Percentiles rank a stretch among this genome's conserved stretches.
These are phyloP conservation scores for Kodamaea ohmeri DNA, from an alignment of 1,139 yeast genomes.

Conservation along the genomic window DNA sequence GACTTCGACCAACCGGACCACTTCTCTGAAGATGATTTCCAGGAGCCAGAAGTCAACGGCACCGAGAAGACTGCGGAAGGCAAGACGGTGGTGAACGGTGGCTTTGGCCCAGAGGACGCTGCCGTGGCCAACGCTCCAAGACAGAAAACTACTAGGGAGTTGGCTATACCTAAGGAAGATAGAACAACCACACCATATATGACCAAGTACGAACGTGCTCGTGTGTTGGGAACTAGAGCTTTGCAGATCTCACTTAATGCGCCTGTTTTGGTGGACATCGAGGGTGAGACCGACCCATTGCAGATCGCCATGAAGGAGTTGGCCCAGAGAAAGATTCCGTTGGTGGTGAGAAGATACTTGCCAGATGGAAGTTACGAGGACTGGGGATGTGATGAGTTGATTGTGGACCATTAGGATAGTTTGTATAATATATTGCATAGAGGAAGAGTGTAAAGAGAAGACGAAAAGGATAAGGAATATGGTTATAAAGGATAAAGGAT, in stretches of 20 bases:
- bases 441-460: not conserved
- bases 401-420: constrained; percentile 64
- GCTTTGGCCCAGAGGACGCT: constrained; percentile 57
- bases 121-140: constrained; percentile 40
- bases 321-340: constrained; percentile 90
- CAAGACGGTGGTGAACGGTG: constrained; percentile 66
- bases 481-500: too few relatives aligned
- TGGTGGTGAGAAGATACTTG: constrained; percentile 90
- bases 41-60: constrained; percentile 36
- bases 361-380: constrained; percentile 98
- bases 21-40: constrained; percentile 64
- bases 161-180: constrained; percentile 85
- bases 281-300: constrained; percentile 98
- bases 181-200: constrained; percentile 96
- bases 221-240: constrained; percentile 95
- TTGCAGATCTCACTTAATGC: constrained; percentile 96
- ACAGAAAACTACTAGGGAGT: constrained; percentile 65
- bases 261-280: constrained; percentile 94
- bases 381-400: constrained; percentile 98
- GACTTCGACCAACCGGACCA: constrained; percentile 77
- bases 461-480: not conserved
- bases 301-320: constrained; percentile 97
- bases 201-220: constrained; percentile 97
- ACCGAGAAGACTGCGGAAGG: constrained; percentile 70
- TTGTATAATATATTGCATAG: constrained; percentile 5